A percentile compares a stretch with the other conserved stretches of the same genome.
Evolutionary conservation across 371 early-diverging fungal species (phyloP).

Genomic region (Rhizopus arrhizus): DNA sequence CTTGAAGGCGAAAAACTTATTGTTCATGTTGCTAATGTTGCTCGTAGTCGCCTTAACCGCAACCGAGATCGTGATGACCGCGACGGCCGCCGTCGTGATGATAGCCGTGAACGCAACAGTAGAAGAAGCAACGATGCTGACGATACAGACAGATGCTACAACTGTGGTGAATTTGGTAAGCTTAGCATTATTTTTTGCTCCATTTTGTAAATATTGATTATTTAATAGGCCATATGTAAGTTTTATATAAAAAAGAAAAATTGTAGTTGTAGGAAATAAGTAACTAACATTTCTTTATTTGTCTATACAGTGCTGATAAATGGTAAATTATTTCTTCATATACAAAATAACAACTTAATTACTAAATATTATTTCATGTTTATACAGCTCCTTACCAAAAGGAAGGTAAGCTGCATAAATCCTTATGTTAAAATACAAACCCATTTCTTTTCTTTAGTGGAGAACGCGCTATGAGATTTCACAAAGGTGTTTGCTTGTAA

Average conservation of each 20-base stretch:
- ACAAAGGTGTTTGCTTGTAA: constrained; percentile 49
- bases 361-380: constrained; percentile 1
- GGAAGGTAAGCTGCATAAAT: constrained; percentile 34
- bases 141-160: constrained; percentile 42
- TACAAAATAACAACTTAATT: background rate
- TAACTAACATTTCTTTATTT: constrained; percentile 1
- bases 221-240: constrained; percentile 49
- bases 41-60: constrained; percentile 23
- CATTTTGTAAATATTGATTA: background rate
- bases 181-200: background rate
- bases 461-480: constrained; percentile 48
- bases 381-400: constrained; percentile 38
- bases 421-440: background rate
- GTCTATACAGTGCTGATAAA: constrained; percentile 35
- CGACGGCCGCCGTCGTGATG: constrained; percentile 13
- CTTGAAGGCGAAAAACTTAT: constrained; percentile 46
- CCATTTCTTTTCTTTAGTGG: constrained; percentile 25
- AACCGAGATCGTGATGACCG: constrained; percentile 14
- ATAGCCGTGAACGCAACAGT: constrained; percentile 14
- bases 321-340: constrained; percentile 29
- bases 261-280: background rate
- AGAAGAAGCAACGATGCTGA: constrained; percentile 11
- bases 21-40: constrained; percentile 41
- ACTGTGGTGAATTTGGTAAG: constrained; percentile 48
- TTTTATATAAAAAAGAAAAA: background rate